Base-by-base conservation (phyloP, 805 yeast genomes). In the Ascoidea asiatica region DNA sequence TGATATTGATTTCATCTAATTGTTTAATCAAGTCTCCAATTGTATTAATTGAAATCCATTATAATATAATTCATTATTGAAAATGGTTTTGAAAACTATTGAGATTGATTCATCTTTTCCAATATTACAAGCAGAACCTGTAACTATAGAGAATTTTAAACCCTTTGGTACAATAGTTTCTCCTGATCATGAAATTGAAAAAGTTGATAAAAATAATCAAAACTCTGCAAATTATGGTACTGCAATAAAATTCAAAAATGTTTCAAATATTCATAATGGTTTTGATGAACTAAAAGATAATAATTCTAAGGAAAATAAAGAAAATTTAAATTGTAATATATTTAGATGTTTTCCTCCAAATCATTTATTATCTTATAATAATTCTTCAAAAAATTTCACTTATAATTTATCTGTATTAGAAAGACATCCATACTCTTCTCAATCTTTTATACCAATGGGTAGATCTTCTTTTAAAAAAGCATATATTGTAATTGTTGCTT, bases 361-460 rank as follows among this genome's bases (percentile, higher is more conserved):
- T n/a, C 83, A 79, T 52, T 64, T 82, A 45, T 67, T 79, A 43
- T 38, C 39, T 19, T 42, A 44, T 19, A 17, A 18, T 39, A 44
- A 19, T 7, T 18, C 17, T 13, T 40, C n/a, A 21, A 15, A 37
- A 17, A 48, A 46, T 21, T 44, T 44, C 48, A 45, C 37, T 1
- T 82, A 81, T 54, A 54, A 59, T 1, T 63, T 82, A 6, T 81
- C 72, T 50, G 95, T 89, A 1, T 68, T 89, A 21, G 97, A 89
- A 58, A 72, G 95, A 60, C 97, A 89, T 59, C 96, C 96, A 7
- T 82, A 62, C 56, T 73, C 89, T 13, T 80, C 95, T 0, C 97
- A 89, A 61, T 82, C 95, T 0, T 89, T 89, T 57, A 53, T 85
- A n/a, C 97, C 97, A 5, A 73, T 90, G 84, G 96, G 97, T 4